Percentiles rank a stretch among this genome's conserved stretches.
Conservation (phyloP, 1,284 basidiomycete genomes). For the Naganishia albida region DNA sequence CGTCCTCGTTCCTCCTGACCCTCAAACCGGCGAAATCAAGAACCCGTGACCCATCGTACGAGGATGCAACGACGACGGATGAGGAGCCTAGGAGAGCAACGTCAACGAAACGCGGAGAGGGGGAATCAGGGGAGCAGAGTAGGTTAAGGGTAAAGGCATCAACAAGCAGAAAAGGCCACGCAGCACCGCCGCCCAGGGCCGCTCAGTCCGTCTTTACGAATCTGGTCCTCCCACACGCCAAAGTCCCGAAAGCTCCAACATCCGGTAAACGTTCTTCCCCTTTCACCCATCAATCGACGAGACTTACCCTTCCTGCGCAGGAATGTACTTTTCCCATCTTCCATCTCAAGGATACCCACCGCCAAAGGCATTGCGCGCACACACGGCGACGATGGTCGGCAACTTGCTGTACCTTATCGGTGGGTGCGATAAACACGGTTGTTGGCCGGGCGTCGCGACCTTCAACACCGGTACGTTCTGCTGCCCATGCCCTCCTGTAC, state of each 20-base stretch:
- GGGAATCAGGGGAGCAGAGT: background rate
- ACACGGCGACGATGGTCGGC: slow-evolving; percentile 80
- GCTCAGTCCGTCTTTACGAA: background rate
- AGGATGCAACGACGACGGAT: background rate
- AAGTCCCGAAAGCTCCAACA: slow-evolving; percentile 24
- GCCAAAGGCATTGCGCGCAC: slow-evolving; percentile 73
- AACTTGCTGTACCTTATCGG: slow-evolving; percentile 83
- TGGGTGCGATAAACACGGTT: slow-evolving; percentile 70
- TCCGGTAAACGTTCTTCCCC: slow-evolving; percentile 7
- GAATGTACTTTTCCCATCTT: slow-evolving; percentile 83
- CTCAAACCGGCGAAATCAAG: slow-evolving; percentile 6
- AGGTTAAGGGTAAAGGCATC: background rate
- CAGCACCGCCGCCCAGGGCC: background rate
- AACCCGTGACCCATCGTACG: background rate
- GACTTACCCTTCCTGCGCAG: slow-evolving; percentile 35
- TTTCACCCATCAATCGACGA: background rate
- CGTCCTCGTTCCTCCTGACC: slow-evolving; percentile 7
- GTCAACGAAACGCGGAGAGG: background rate
- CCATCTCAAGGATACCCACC: slow-evolving; percentile 77
- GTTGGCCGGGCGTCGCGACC: slow-evolving; percentile 75
- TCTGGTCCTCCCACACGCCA: slow-evolving; percentile 25
- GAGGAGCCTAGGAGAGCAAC: background rate
- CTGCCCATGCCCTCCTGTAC: too few relatives aligned
- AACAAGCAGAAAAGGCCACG: background rate
- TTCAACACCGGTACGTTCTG: slow-evolving; percentile 72